Evolutionary conservation across 148 eudicot species (phyloP), one percentile per base, ranked within the genome.

Genomic region (Cornus kousa): DNA sequence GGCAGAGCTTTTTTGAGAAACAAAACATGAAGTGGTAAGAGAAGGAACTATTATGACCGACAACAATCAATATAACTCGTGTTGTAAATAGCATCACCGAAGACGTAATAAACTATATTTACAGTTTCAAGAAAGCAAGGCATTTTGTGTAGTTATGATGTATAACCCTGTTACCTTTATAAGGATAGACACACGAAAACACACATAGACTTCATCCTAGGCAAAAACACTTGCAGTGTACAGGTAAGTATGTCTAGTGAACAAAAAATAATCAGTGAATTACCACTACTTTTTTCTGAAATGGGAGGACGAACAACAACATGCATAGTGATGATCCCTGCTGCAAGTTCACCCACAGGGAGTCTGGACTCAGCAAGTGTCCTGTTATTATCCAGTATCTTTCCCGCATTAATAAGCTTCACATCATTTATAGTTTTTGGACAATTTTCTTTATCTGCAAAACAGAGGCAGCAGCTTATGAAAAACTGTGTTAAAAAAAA

Each of bases 361-460:
- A 79, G 80, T 82, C 88, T 85, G 69, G 87, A 89, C 65, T 89
- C 91, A 20, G 78, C 89, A 77, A 87, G 85, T 77, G 91, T 87
- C 76, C 71, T 83, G 76, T 76, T 83, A 76, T 89, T 87, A 72
- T 89, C 91, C 74, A 89, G 80, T 79, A 89, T 87, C 88, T 78
- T 89, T 82, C 91, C 91, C 16, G 88, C 89, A 80, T 86, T 87
- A 53, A 89, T 89, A 66, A 89, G 84, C 79, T 85, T 87, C 81
- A 89, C 55, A 73, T 89, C 91, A 57, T 80, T 83, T 75, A 85
- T 79, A 60, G 83, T 67, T 79, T 83, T 89, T 22, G 87, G 89
- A 74, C 82, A 84, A 77, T 76, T 79, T 69, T 78, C 89, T 65
- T 86, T 86, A n/a, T 86, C 91, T 86, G 75, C 79, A 66, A 68